A percentile compares a stretch with the other conserved stretches of the same genome.
phyloP scores from a whole-genome alignment of 352 stramenopile genomes.

The Phytophthora melonis region DNA sequence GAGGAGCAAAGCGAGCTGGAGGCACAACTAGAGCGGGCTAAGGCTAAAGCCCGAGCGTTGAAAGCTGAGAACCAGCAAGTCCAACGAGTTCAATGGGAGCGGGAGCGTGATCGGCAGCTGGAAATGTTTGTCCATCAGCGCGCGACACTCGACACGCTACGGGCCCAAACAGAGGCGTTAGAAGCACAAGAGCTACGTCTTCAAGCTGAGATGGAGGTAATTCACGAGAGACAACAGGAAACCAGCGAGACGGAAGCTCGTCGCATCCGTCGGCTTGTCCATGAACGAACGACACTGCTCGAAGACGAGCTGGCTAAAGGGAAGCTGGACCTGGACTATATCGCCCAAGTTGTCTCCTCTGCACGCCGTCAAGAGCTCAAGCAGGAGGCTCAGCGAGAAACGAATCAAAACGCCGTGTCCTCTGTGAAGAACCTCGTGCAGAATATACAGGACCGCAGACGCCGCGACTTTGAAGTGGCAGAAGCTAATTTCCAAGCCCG shows the following conservation, averaged over 20 bases:
- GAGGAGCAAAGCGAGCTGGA: conserved; percentile 40
- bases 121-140: conserved; percentile 44
- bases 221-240: conserved; percentile 54
- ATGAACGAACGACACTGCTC: conserved; percentile 51
- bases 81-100: conserved; percentile 46
- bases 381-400: conserved; percentile 13
- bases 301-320: conserved; percentile 60
- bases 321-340: conserved; percentile 56
- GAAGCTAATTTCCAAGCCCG: conserved; percentile 44
- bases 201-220: conserved; percentile 55
- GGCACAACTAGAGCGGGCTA: conserved; percentile 25
- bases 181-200: conserved; percentile 51
- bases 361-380: conserved; percentile 15
- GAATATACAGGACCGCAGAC: conserved; percentile 47
- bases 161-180: conserved; percentile 37
- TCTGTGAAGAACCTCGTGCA: conserved; percentile 42
- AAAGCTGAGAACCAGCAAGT: conserved; percentile 29
- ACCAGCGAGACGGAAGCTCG: conserved; percentile 49
- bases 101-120: conserved; percentile 48
- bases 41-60: conserved; percentile 22
- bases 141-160: conserved; percentile 30
- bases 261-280: conserved; percentile 53
- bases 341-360: conserved; percentile 48
- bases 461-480: conserved; percentile 43
- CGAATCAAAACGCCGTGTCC: background rate